A percentile compares a stretch with the other conserved stretches of the same genome.
phyloP scores from a whole-genome alignment of 2,329 filamentous ascomycete species.

The Phialocephala sp. region DNA sequence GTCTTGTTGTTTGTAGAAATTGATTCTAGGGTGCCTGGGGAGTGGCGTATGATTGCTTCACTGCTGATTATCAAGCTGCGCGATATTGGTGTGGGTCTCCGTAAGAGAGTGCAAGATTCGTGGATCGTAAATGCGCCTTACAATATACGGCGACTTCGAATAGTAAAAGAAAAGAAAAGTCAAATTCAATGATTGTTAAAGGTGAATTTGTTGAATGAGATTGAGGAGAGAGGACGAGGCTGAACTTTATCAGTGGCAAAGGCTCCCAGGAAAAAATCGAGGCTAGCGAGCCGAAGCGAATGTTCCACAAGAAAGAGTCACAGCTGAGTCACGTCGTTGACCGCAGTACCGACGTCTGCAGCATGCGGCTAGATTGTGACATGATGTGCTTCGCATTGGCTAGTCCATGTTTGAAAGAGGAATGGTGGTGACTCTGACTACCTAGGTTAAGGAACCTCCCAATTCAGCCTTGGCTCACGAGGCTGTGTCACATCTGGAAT shows the following conservation, averaged over 20 bases:
- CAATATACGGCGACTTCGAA: slow-evolving; percentile 42
- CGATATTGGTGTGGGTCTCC: background rate
- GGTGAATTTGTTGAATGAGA: slow-evolving; percentile 1
- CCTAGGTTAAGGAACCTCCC: background rate
- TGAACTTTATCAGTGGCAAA: slow-evolving; percentile 26
- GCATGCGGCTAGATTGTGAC: background rate
- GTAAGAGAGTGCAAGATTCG: background rate
- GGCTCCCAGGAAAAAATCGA: background rate
- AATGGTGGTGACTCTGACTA: slow-evolving; percentile 3
- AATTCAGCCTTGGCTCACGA: slow-evolving; percentile 18
- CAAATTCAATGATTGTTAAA: slow-evolving; percentile 12
- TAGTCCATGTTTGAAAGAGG: background rate
- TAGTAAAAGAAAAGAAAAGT: slow-evolving; percentile 27
- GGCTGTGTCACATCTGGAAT: slow-evolving; percentile 11
- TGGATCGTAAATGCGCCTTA: slow-evolving; percentile 35
- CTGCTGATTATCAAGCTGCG: slow-evolving; percentile 6
- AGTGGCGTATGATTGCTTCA: slow-evolving; percentile 21
- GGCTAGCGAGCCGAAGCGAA: slow-evolving; percentile 11
- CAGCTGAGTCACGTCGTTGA: slow-evolving; percentile 2
- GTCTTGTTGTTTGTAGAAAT: slow-evolving; percentile 8
- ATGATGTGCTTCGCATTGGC: no score
- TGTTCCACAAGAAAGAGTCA: slow-evolving; percentile 11
- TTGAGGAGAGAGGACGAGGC: slow-evolving; percentile 27
- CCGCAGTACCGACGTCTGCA: background rate
- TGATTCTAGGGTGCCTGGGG: slow-evolving; percentile 3